Conservation (phyloP, 331 rosid species). For the Pyracantha coccinea region DNA sequence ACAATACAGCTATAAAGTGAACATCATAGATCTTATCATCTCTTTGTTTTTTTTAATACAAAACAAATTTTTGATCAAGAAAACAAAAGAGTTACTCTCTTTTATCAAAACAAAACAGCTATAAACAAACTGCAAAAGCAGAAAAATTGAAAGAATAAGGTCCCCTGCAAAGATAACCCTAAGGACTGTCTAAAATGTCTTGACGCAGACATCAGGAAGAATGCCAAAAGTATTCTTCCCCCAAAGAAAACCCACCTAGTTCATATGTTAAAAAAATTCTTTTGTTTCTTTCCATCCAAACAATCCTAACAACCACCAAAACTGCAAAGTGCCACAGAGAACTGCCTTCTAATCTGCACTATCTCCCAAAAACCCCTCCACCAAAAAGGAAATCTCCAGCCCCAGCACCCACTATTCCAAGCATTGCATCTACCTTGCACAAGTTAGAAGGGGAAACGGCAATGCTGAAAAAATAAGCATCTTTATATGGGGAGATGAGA, state of each 20-base stretch:
- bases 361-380: background rate
- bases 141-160: background rate
- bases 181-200: background rate
- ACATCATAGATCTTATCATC: background rate
- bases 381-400: background rate
- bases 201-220: background rate
- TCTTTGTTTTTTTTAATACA: background rate
- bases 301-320: background rate
- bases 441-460: background rate
- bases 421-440: background rate
- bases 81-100: background rate
- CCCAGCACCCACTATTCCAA: background rate
- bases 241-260: background rate
- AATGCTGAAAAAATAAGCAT: background rate
- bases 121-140: background rate
- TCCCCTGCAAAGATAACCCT: background rate
- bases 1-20: background rate
- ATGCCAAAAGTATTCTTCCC: background rate
- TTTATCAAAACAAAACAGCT: background rate
- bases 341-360: background rate
- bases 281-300: background rate
- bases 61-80: background rate
- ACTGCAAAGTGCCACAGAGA: background rate
- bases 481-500: background rate
- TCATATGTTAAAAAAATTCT: background rate